These are phyloP conservation scores for Lactarius sp. DNA, from an alignment of 768 basidiomycete genomes.

Conservation along the genomic window DNA sequence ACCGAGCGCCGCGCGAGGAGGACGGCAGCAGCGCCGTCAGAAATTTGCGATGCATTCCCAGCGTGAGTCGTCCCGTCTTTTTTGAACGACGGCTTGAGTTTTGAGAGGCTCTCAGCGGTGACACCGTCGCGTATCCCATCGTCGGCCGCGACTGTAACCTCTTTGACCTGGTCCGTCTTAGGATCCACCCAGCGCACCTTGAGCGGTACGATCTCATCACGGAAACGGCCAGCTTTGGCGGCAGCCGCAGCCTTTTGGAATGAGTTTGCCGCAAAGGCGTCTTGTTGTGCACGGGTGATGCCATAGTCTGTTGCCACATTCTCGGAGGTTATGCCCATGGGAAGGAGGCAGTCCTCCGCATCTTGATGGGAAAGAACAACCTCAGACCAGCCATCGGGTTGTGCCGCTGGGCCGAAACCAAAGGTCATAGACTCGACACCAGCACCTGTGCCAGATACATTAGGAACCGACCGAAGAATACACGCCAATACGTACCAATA, in stretches of 20 bases:
- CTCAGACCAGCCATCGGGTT: conserved; percentile 57
- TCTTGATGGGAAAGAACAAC: conserved; percentile 60
- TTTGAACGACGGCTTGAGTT: conserved; percentile 83
- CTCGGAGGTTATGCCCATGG: conserved; percentile 95
- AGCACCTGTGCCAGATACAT: conserved; percentile 45
- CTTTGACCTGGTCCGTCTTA: conserved; percentile 61
- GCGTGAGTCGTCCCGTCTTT: conserved; percentile 76
- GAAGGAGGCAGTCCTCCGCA: conserved; percentile 75
- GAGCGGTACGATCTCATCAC: conserved; percentile 79
- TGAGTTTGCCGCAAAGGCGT: conserved; percentile 77
- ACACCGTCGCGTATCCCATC: conserved; percentile 87
- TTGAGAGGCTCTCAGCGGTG: conserved; percentile 68
- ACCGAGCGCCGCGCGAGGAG: conserved; percentile 74
- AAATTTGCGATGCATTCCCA: conserved; percentile 85
- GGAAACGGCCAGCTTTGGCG: conserved; percentile 77
- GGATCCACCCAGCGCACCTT: conserved; percentile 65
- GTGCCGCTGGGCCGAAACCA: conserved; percentile 58
- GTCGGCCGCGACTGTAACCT: conserved; percentile 70
- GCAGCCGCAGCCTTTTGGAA: conserved; percentile 83
- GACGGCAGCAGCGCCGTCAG: conserved; percentile 90
- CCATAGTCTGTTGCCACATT: conserved; percentile 78
- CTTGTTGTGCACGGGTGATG: conserved; percentile 72
- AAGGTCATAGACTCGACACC: conserved; percentile 90
- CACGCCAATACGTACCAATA: conserved; percentile 51
- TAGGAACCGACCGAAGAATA: neutral